phyloP scores from a whole-genome alignment of 305 asterid genomes.

The Rubia peregrina region DNA sequence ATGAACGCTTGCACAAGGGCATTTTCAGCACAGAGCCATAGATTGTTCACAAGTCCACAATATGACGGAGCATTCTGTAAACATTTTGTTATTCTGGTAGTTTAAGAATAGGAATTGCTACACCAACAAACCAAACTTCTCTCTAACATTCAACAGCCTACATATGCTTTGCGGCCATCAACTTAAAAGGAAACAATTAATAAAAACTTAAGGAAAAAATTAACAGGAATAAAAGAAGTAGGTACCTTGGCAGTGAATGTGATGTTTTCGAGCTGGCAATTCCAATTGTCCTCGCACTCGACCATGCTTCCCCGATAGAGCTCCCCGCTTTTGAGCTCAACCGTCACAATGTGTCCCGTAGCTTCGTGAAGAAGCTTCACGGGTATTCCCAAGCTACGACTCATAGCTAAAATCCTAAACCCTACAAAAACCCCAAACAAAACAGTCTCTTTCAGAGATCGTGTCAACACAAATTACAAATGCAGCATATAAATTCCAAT shows the following conservation, averaged over 20 bases:
- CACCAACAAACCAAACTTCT: not conserved
- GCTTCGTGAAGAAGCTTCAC: conserved; percentile 97
- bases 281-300: conserved; percentile 94
- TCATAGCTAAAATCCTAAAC: conserved; percentile 38
- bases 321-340: conserved; percentile 88
- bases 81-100: not conserved
- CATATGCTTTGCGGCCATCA: not conserved
- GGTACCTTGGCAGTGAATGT: conserved; percentile 68
- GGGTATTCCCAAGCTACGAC: conserved; percentile 87
- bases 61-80: not conserved
- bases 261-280: conserved; percentile 86
- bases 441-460: not conserved
- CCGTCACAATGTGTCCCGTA: conserved; percentile 81
- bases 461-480: not conserved
- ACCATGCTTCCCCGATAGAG: conserved; percentile 87
- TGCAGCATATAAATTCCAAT: not conserved
- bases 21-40: not conserved
- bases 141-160: not conserved
- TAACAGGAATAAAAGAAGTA: not conserved
- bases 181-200: not conserved
- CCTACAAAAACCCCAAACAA: conserved; percentile 3
- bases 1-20: not conserved
- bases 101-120: not conserved
- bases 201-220: not conserved
- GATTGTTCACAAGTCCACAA: not conserved